phyloP scores from a whole-genome alignment of 768 basidiomycete genomes.

The Termitomyces titanicus region DNA sequence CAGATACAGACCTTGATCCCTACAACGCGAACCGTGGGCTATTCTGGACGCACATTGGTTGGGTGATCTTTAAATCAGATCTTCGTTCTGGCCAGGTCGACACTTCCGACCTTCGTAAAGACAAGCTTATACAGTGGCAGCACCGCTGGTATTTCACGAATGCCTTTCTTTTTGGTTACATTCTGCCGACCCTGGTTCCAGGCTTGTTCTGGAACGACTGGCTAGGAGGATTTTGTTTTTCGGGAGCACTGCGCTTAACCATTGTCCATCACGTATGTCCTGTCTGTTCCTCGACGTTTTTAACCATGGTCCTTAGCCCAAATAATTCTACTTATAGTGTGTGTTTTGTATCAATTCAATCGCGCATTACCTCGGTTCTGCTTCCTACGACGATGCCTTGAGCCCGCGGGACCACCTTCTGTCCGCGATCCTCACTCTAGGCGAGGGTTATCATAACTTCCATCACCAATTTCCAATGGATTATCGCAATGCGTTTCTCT shows the following conservation, averaged over 20 bases:
- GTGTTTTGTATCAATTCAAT: slow-evolving; percentile 90
- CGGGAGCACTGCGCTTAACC: slow-evolving; percentile 65
- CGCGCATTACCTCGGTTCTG: slow-evolving; percentile 78
- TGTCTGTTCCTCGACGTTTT: slow-evolving; percentile 16
- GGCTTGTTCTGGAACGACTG: slow-evolving; percentile 74
- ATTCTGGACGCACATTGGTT: slow-evolving; percentile 78
- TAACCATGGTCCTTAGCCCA: neutral
- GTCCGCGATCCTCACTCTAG: slow-evolving; percentile 81
- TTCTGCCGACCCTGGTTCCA: slow-evolving; percentile 66
- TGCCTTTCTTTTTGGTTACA: slow-evolving; percentile 61
- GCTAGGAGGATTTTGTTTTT: slow-evolving; percentile 74
- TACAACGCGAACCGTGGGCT: slow-evolving; percentile 79
- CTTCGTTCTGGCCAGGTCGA: slow-evolving; percentile 71
- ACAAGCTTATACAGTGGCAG: slow-evolving; percentile 72
- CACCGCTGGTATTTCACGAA: slow-evolving; percentile 70
- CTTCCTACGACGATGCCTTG: slow-evolving; percentile 79
- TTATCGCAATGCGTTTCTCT: slow-evolving; percentile 72
- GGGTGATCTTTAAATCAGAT: slow-evolving; percentile 78
- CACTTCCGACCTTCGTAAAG: slow-evolving; percentile 66
- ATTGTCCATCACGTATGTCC: slow-evolving; percentile 77
- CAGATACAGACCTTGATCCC: slow-evolving; percentile 84
- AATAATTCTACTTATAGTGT: slow-evolving; percentile 45
- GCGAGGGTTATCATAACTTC: slow-evolving; percentile 89
- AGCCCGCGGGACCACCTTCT: slow-evolving; percentile 76
- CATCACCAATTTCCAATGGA: slow-evolving; percentile 92